These are phyloP conservation scores for Harringtonia aguacate DNA, from an alignment of 2,329 filamentous ascomycete genomes.

Conservation along the genomic window DNA sequence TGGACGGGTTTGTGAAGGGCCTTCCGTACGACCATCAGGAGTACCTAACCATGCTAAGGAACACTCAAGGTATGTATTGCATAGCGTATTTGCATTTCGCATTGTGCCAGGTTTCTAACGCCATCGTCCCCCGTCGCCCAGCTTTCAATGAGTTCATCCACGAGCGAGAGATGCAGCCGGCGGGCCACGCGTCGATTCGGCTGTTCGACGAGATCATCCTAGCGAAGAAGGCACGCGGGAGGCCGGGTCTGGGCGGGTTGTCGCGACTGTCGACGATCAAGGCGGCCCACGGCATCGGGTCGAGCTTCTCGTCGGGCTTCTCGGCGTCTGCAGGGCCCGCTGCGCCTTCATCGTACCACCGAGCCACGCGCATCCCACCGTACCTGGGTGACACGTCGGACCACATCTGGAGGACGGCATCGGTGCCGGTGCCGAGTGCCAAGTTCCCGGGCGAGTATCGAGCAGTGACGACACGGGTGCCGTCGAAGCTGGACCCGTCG, in stretches of 20 bases:
- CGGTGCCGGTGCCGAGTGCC: constrained; percentile 47
- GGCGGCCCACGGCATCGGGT: constrained; percentile 40
- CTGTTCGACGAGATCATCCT: constrained; percentile 79
- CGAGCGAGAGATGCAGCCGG: constrained; percentile 57
- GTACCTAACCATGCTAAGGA: constrained; percentile 52
- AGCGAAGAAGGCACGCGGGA: constrained; percentile 61
- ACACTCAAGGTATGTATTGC: constrained; percentile 45
- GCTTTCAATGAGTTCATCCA: constrained; percentile 79
- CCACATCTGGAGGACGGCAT: constrained; percentile 66
- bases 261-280: constrained; percentile 50
- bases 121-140: no score
- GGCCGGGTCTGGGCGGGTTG: constrained; percentile 52
- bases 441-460: constrained; percentile 55
- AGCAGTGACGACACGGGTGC: constrained; percentile 52
- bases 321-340: constrained; percentile 4
- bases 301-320: constrained; percentile 24
- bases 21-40: constrained; percentile 56
- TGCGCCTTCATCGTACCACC: background rate
- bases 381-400: constrained; percentile 66
- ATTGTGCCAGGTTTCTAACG: background rate
- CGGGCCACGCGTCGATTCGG: constrained; percentile 55
- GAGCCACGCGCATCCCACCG: constrained; percentile 32
- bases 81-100: background rate
- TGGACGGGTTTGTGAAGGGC: constrained; percentile 54
- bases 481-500: constrained; percentile 71